A percentile compares a stretch with the other conserved stretches of the same genome.
Conservation (phyloP, 2,329 filamentous ascomycete genomes). For the Diaporthe ilicicola region DNA sequence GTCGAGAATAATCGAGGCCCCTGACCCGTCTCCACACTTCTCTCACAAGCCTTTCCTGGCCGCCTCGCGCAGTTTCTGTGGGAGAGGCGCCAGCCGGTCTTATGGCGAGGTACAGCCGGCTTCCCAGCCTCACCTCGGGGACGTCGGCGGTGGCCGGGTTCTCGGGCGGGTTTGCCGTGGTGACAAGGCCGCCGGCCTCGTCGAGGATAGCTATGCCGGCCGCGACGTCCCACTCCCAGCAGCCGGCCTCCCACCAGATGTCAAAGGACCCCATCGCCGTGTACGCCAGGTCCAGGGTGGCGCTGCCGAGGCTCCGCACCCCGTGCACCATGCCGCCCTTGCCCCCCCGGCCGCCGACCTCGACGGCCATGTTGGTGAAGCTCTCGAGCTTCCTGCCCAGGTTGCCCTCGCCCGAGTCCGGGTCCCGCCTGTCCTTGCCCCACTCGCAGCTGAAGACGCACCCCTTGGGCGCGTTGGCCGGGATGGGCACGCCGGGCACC, state of each 20-base stretch:
- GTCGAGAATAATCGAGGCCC: slow-evolving; percentile 71
- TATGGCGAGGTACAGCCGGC: slow-evolving; percentile 76
- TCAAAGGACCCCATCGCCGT: slow-evolving; percentile 79
- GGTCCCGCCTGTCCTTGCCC: slow-evolving; percentile 79
- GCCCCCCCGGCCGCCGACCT: slow-evolving; percentile 67
- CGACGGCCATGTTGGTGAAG: slow-evolving; percentile 78
- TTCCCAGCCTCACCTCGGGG: slow-evolving; percentile 68
- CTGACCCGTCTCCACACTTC: slow-evolving; percentile 78
- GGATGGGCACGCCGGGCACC: slow-evolving; percentile 70
- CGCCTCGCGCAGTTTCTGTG: slow-evolving; percentile 69
- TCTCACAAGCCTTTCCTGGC: slow-evolving; percentile 74
- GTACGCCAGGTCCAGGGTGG: slow-evolving; percentile 78
- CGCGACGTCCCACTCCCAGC: slow-evolving; percentile 85
- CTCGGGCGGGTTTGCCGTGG: slow-evolving; percentile 75
- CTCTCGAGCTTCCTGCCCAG: slow-evolving; percentile 76
- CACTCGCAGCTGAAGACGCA: slow-evolving; percentile 81
- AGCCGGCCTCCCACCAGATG: slow-evolving; percentile 85
- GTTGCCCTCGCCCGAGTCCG: slow-evolving; percentile 65
- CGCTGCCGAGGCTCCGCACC: slow-evolving; percentile 75
- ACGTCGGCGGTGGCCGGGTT: slow-evolving; percentile 64
- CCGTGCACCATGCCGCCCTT: slow-evolving; percentile 84
- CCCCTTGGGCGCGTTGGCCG: slow-evolving; percentile 68
- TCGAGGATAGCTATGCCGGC: slow-evolving; percentile 77
- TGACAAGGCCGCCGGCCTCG: slow-evolving; percentile 78
- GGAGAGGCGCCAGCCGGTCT: slow-evolving; percentile 70